Conservation (phyloP, 306 rosid species). For the Benincasa hispida region DNA sequence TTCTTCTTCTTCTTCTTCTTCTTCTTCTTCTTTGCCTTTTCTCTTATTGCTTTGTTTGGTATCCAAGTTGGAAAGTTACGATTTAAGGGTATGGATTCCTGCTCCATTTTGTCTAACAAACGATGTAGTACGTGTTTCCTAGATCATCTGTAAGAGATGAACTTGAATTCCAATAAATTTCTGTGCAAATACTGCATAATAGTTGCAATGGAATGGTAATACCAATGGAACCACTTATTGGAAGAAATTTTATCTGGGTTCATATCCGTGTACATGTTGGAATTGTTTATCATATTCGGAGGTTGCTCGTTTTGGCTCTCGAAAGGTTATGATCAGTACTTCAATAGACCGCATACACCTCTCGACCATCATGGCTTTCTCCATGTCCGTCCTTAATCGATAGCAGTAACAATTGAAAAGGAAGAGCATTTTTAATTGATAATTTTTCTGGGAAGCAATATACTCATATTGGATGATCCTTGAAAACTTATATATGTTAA, state of each 20-base stretch:
- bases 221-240: not conserved
- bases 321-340: not conserved
- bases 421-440: not conserved
- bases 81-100: not conserved
- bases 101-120: not conserved
- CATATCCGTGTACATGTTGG: not conserved
- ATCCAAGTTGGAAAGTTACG: not conserved
- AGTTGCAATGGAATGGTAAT: not conserved
- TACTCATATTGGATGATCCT: not conserved
- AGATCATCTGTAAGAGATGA: not conserved
- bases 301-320: not conserved
- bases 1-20: no score
- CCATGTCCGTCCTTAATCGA: not conserved
- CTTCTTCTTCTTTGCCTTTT: no score
- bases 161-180: not conserved
- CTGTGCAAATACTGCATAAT: not conserved
- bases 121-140: not conserved
- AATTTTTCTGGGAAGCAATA: not conserved
- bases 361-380: not conserved
- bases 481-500: constrained; percentile 3
- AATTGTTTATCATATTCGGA: not conserved
- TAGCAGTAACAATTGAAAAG: not conserved
- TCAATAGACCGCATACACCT: not conserved
- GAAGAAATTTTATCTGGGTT: not conserved
- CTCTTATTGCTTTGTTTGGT: not conserved